Evolutionary conservation across 2,329 filamentous ascomycete genomes (phyloP).

Genomic region (Botryosphaeria dothidea): DNA sequence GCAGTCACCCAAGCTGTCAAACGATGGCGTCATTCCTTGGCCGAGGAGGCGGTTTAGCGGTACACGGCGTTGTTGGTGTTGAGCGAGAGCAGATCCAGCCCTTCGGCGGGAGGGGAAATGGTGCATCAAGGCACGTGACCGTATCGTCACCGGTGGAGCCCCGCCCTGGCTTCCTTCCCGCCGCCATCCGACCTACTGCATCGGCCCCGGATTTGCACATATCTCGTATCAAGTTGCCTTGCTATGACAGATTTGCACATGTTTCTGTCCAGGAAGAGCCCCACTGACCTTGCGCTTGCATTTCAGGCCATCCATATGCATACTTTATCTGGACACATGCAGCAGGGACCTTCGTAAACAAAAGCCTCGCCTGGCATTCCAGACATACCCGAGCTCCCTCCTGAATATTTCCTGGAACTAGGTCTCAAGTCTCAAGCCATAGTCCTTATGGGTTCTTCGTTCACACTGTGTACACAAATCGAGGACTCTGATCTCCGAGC

Average conservation of each 20-base stretch:
- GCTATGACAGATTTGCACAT: background rate
- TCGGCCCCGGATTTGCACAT: background rate
- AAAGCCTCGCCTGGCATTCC: too few species aligned
- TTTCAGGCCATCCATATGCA: too few species aligned
- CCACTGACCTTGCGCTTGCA: too few species aligned
- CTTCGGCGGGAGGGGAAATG: background rate
- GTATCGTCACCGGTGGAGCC: background rate
- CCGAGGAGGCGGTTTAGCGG: background rate
- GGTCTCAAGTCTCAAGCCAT: too few species aligned
- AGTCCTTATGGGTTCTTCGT: background rate
- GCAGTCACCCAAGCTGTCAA: background rate
- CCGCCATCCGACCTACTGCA: background rate
- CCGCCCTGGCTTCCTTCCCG: background rate
- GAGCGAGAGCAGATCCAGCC: background rate
- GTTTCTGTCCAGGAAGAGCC: background rate
- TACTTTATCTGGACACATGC: too few species aligned
- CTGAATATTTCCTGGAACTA: too few species aligned
- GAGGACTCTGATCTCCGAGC: conserved; percentile 47
- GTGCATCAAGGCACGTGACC: background rate
- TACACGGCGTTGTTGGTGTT: background rate
- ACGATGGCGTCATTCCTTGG: background rate
- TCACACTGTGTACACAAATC: conserved; percentile 44
- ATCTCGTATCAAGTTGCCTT: background rate
- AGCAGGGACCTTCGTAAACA: too few species aligned
- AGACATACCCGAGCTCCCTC: too few species aligned